Base-by-base conservation (phyloP, 2,329 filamentous ascomycete species). In the Shiraia bambusicola region DNA sequence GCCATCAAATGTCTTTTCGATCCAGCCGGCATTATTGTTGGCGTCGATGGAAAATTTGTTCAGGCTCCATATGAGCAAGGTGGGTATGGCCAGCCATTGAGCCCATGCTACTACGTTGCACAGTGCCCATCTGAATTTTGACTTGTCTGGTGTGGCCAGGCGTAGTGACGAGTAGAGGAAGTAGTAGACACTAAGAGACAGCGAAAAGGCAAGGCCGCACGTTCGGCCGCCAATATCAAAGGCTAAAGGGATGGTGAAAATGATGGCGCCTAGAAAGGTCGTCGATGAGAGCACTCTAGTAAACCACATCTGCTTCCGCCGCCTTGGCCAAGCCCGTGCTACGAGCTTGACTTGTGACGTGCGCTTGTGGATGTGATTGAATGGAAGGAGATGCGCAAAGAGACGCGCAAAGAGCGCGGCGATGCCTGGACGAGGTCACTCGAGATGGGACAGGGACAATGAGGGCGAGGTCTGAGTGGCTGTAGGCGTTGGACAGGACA, bases 151-250 rank as follows among this genome's bases (percentile, higher is more conserved):
- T 0, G 91, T 95, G 11, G 83, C 77, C 47, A 96, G 78, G 63
- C 87, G 88, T 53, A 93, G 76, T 50, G 82, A 74, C 42, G 90
- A 95, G 72, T 93, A 90, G 68, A 88, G 72, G 67, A 95, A 86
- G 75, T 97, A 97, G 77, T 94, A 97, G 60, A 80, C 77, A 57
- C 92, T 91, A 40, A 97, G 81, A 34, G 87, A 83, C 39, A 97
- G 80, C 65, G 90, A 96, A 75, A 94, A 97, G 50, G 90, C 92
- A 63, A 98, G 79, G 45, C 93, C 93, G 65, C 90, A 95, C 59
- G 93, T 91, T 62, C 89, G 85, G 49, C 93, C 93, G 67, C 93
- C 93, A 63, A 97, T 92, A 81, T 98, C 93, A 75, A 97, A 97
- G 62, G 92, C 88, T 66, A 98, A 84, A 49, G 93, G 93, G 67